Evolutionary conservation across 2,329 filamentous ascomycete genomes (phyloP), one percentile per base, ranked within the genome.

Genomic region (Penicillium polonicum): DNA sequence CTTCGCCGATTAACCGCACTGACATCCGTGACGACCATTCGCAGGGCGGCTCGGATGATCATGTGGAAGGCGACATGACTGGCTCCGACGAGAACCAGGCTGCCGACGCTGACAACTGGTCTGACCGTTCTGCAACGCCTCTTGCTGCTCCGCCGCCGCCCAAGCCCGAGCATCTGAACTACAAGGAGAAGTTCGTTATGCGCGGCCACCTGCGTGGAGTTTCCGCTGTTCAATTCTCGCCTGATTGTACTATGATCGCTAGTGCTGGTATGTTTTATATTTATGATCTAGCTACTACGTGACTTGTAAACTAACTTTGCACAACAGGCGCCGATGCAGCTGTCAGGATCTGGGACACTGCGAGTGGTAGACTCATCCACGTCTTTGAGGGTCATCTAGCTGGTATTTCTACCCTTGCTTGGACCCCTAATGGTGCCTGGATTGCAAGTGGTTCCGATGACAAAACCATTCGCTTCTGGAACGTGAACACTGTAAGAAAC

Each of bases 381-480:
- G 96, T 91, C 0, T 85, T 99, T 25, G 90, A 96, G 69, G 94
- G 92, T 7, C 94, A 99, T 77, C 84, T 97, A 71, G 92, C 93
- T 0, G 94, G 94, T 60, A 86, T 99, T 19, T 96, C 90, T 33
- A 93, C 92, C 39, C 83, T 99, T 48, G 88, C 92, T n/a, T 99
- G 94, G 94, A 88, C 88, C 59, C 92, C 93, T 0, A 92, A 97
- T 73, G 91, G 89, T 60, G 87, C 87, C 65, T 91, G 90, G 3
- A 83, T 99, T 46, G 94, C 93, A 4, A 93, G 91, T 10, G 94
- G 93, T 25, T 93, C 90, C 5, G 94, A 99, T 75, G 94, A 99
- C 82, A 99, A 99, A 78, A 87, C 89, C 0, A 97, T 99, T 62
- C 86, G 94, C 2, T 80, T 99, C 1, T 99, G 94, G 94, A 90